Conservation (phyloP, 2,329 filamentous ascomycete species). For the Trichoderma atrobrunneum region DNA sequence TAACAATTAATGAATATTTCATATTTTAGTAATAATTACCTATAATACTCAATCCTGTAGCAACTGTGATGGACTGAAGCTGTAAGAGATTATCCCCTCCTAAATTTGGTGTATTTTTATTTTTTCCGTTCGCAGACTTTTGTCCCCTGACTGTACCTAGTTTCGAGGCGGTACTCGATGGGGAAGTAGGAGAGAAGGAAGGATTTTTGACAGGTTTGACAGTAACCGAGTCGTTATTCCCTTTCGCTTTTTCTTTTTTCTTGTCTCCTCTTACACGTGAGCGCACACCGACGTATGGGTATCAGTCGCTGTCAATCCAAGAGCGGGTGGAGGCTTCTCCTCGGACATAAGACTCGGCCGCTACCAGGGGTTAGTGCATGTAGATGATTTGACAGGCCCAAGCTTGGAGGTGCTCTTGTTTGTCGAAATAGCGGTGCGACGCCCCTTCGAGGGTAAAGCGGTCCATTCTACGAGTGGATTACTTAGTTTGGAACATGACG, state of each 20-base stretch:
- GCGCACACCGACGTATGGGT: background rate
- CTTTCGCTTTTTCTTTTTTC: background rate
- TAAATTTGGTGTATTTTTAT: too few relatives aligned
- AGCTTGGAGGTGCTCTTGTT: background rate
- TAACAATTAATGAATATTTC: too few relatives aligned
- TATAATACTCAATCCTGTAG: too few relatives aligned
- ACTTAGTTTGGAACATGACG: background rate
- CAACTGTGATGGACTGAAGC: too few relatives aligned
- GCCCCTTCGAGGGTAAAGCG: background rate
- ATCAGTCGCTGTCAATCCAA: background rate
- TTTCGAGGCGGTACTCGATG: background rate
- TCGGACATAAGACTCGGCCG: slow-evolving; percentile 15
- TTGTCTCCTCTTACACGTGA: background rate
- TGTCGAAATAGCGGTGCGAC: slow-evolving; percentile 15
- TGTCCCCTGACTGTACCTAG: too few relatives aligned
- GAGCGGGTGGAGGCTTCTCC: background rate
- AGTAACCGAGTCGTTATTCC: background rate
- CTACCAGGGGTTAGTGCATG: slow-evolving; percentile 3
- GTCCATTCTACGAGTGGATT: background rate
- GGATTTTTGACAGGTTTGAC: background rate
- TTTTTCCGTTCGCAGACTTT: too few relatives aligned
- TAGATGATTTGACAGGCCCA: background rate
- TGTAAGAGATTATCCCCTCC: too few relatives aligned
- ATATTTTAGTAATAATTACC: too few relatives aligned
- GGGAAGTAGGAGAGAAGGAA: background rate